Percentiles rank a stretch among this genome's conserved stretches.
Conservation (phyloP, 352 stramenopile genomes). For the Phytophthora pluvialis region DNA sequence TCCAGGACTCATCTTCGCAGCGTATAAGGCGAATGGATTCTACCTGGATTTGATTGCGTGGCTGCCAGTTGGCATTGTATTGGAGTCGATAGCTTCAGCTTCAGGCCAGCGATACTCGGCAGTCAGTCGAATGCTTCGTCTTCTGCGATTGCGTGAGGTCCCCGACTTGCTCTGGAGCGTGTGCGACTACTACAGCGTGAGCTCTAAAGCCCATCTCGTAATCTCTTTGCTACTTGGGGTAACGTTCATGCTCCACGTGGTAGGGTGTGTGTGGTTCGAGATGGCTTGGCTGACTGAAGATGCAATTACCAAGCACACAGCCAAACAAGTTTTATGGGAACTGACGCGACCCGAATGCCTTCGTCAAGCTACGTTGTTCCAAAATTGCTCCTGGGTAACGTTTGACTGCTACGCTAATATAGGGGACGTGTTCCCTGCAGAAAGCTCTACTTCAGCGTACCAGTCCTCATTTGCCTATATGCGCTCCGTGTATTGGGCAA, state of each 20-base stretch:
- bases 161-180: conserved; percentile 53
- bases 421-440: conserved; percentile 48
- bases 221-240: conserved; percentile 57
- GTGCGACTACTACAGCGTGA: conserved; percentile 64
- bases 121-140: conserved; percentile 51
- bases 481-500: conserved; percentile 77
- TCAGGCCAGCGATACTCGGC: conserved; percentile 36
- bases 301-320: neutral
- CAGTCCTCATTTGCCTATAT: conserved; percentile 68
- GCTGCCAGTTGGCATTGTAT: conserved; percentile 49
- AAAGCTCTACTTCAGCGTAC: conserved; percentile 52
- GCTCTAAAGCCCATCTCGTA: conserved; percentile 64
- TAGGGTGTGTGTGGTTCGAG: conserved; percentile 75
- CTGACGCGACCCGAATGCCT: conserved; percentile 47
- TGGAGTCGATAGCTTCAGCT: conserved; percentile 45
- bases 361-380: conserved; percentile 55
- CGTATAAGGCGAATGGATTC: conserved; percentile 65
- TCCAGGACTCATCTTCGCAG: conserved; percentile 59
- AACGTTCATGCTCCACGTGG: conserved; percentile 62
- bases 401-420: conserved; percentile 79
- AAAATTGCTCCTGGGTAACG: conserved; percentile 75
- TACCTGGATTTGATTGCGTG: conserved; percentile 59
- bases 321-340: neutral
- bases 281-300: conserved; percentile 47
- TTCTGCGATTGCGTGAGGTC: conserved; percentile 57